Conservation (phyloP, 1,284 basidiomycete genomes). For the Cryptococcus sp. region DNA sequence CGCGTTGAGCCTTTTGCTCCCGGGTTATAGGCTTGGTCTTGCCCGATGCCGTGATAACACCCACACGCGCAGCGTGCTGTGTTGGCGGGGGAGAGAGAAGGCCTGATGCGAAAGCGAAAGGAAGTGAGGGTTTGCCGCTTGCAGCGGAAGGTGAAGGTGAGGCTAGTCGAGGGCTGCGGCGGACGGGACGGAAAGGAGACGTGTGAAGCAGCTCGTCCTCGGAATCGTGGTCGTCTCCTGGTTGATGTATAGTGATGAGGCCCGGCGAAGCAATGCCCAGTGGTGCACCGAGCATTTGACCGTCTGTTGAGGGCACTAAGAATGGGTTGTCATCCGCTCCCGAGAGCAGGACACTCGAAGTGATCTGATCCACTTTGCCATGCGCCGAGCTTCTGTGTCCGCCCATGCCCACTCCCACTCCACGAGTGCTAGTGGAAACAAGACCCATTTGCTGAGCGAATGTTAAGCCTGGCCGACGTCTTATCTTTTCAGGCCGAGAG, state of each 20-base stretch:
- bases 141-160: slow-evolving; percentile 6
- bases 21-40: slow-evolving; percentile 9
- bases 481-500: slow-evolving; percentile 15
- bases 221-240: slow-evolving; percentile 6
- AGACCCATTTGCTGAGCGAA: slow-evolving; percentile 51
- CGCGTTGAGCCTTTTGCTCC: slow-evolving; percentile 8
- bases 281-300: slow-evolving; percentile 8
- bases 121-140: background rate
- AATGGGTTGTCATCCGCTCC: slow-evolving; percentile 37
- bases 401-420: slow-evolving; percentile 47
- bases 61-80: slow-evolving; percentile 17
- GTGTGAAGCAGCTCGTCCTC: slow-evolving; percentile 5
- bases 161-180: slow-evolving; percentile 3
- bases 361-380: slow-evolving; percentile 33
- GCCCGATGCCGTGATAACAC: background rate
- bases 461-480: slow-evolving; percentile 43
- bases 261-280: slow-evolving; percentile 20
- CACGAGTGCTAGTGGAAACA: slow-evolving; percentile 23
- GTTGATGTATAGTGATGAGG: slow-evolving; percentile 17
- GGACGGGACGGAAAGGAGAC: slow-evolving; percentile 2
- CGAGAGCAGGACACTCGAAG: background rate
- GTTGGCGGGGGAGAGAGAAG: slow-evolving; percentile 26
- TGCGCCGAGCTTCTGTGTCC: slow-evolving; percentile 27
- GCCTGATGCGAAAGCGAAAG: slow-evolving; percentile 5
- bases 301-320: slow-evolving; percentile 4